Conservation (phyloP, 202 grass and related monocot genomes). For the Panicum virgatum region DNA sequence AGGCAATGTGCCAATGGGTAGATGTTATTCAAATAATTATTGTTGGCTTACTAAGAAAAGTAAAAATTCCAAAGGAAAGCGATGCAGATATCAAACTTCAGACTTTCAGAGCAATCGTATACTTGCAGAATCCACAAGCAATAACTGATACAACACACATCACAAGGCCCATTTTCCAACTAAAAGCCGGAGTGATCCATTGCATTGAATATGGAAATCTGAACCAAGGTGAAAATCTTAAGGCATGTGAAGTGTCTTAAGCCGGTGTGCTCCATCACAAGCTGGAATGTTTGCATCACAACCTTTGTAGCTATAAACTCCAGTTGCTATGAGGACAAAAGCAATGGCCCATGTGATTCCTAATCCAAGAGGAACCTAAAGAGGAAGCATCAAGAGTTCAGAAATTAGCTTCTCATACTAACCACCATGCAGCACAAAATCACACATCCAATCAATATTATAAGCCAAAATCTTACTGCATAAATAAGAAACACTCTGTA, state of each 20-base stretch:
- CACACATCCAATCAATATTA: slow-evolving; percentile 16
- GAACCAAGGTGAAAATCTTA: slow-evolving; percentile 90
- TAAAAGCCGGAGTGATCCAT: slow-evolving; percentile 93
- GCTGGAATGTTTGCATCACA: slow-evolving; percentile 80
- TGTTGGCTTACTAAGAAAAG: slow-evolving; percentile 15
- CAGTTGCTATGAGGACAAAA: slow-evolving; percentile 81
- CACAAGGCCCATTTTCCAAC: slow-evolving; percentile 89
- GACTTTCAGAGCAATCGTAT: slow-evolving; percentile 2
- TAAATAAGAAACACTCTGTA: slow-evolving; percentile 91
- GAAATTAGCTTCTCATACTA: slow-evolving; percentile 30
- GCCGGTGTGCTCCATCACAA: too few species aligned
- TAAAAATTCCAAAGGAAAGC: slow-evolving; percentile 18
- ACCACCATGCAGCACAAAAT: slow-evolving; percentile 13
- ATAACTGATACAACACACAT: slow-evolving; percentile 93
- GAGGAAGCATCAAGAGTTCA: slow-evolving; percentile 24
- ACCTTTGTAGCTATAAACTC: slow-evolving; percentile 86
- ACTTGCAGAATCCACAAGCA: slow-evolving; percentile 94
- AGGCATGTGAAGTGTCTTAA: slow-evolving; percentile 88
- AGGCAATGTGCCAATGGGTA: not conserved
- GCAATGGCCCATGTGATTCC: slow-evolving; percentile 95
- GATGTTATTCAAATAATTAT: not conserved
- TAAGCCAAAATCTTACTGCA: slow-evolving; percentile 54
- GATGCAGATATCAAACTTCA: slow-evolving; percentile 16
- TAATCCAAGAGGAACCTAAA: slow-evolving; percentile 85
- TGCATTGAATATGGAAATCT: slow-evolving; percentile 92